Evolutionary conservation across 805 yeast species (phyloP), one percentile per base, ranked within the genome.

Genomic region (Candida khao-thaluensis): DNA sequence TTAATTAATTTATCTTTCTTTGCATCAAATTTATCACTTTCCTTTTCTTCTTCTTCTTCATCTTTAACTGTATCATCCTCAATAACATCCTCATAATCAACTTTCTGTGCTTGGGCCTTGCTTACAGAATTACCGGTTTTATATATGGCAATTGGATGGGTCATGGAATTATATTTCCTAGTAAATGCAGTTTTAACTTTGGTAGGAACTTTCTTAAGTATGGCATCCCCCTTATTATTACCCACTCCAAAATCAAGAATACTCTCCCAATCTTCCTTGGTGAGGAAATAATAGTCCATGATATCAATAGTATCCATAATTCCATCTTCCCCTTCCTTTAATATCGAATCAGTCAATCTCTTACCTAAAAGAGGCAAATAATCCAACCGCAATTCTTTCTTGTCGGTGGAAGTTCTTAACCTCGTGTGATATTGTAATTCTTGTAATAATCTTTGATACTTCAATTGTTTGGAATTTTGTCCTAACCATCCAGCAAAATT

Each of bases 181-280:
- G 99, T 93, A 60, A 93, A 88, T 6, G 86, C 85, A 5, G 91
- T 69, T 58, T 93, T 95, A 11, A 79, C 79, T n/a, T 81, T 72
- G 1, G 96, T 76, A 7, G 91, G 79, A 4, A 91, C 72, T 51
- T 76, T 74, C 60, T 86, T 86, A 40, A 74, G 49, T 8, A 65
- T 47, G 1, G 57, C 52, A 5, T 74, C 77, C 40, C 70, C 63
- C 22, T 59, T 58, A 16, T n/a, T 12, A 12, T 38, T 35, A 0
- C 95, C 95, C 9, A 89, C 81, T 12, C 87, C 83, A 45, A 90
- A 77, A 46, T 90, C 97, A 75, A 88, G 71, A 8, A 93, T 66
- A 16, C 74, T 74, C 54, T 91, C 98, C 90, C 95, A 91, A 60
- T 93, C 98, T 42, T 90, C 95, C 52, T 79, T 84, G 6, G 95